phyloP scores from a whole-genome alignment of 2,329 filamentous ascomycete genomes.

The Alternaria sp. region DNA sequence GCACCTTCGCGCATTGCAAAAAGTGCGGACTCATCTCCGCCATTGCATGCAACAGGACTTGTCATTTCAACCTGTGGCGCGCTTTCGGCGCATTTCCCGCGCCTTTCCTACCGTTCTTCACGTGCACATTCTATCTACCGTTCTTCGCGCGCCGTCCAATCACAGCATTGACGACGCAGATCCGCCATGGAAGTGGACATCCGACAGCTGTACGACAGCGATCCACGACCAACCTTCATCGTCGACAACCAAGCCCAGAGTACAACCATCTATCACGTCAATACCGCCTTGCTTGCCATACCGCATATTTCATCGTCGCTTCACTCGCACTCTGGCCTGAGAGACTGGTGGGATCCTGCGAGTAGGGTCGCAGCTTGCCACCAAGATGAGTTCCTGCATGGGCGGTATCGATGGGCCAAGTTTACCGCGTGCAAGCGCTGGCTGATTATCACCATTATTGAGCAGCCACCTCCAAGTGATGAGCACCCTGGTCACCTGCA shows the following conservation, averaged over 20 bases:
- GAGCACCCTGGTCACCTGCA: neutral
- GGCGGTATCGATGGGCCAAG: conserved; percentile 21
- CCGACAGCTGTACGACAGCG: conserved; percentile 21
- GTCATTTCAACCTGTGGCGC: neutral
- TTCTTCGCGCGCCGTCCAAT: conserved; percentile 9
- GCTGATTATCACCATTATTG: conserved; percentile 16
- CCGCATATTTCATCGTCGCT: conserved; percentile 17
- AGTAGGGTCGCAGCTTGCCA: conserved; percentile 14
- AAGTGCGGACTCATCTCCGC: neutral
- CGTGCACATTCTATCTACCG: neutral
- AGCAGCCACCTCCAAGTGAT: neutral
- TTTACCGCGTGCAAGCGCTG: conserved; percentile 18
- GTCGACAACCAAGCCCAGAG: conserved; percentile 19
- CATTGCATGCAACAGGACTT: conserved; percentile 4
- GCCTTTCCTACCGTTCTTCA: neutral
- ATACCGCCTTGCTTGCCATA: conserved; percentile 18
- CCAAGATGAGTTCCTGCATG: conserved; percentile 21
- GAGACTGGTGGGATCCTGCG: conserved; percentile 28
- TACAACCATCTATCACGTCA: conserved; percentile 19
- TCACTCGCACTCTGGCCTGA: conserved; percentile 13
- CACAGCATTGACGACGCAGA: conserved; percentile 12
- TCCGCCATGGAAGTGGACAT: conserved; percentile 22
- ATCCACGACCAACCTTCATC: conserved; percentile 26
- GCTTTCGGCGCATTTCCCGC: conserved; percentile 3
- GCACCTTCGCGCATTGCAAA: conserved; percentile 4